These are phyloP conservation scores for Clitopilus hobsonii DNA, from an alignment of 768 basidiomycete species.

Conservation along the genomic window DNA sequence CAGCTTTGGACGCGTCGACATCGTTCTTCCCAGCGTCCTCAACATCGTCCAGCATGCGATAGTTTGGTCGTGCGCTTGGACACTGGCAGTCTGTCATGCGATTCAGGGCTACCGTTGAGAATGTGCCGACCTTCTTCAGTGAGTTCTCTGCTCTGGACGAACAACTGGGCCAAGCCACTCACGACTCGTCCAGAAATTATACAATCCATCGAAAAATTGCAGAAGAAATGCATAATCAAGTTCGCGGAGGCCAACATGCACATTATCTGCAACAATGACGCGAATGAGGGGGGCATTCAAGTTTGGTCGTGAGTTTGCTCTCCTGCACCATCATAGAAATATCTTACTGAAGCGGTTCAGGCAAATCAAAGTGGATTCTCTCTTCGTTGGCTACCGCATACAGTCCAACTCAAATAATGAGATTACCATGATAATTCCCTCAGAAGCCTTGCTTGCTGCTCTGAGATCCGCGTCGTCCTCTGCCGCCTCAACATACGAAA, in stretches of 20 bases:
- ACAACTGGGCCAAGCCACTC: background rate
- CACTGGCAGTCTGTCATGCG: conserved; percentile 38
- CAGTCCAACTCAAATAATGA: conserved; percentile 83
- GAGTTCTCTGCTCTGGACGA: too few relatives aligned
- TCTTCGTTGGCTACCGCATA: conserved; percentile 78
- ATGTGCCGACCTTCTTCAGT: conserved; percentile 55
- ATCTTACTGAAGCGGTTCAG: conserved; percentile 23
- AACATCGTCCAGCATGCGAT: background rate
- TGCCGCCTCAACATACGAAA: conserved; percentile 38
- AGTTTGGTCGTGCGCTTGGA: background rate
- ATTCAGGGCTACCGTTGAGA: conserved; percentile 56
- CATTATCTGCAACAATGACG: conserved; percentile 79
- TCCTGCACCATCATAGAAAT: background rate
- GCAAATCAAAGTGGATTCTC: conserved; percentile 58
- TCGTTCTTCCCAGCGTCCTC: background rate
- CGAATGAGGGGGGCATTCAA: conserved; percentile 80
- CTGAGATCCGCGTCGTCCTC: conserved; percentile 60
- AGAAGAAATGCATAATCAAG: conserved; percentile 80
- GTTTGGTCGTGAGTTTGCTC: conserved; percentile 63
- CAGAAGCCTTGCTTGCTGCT: conserved; percentile 72
- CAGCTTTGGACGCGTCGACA: background rate
- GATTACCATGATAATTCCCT: conserved; percentile 68
- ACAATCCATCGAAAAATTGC: conserved; percentile 77
- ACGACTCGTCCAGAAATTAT: conserved; percentile 51
- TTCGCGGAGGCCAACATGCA: conserved; percentile 72